Percentiles rank a stretch among this genome's conserved stretches.
phyloP scores from a whole-genome alignment of 495 filamentous ascomycete genomes.

The Penicillium lagena region DNA sequence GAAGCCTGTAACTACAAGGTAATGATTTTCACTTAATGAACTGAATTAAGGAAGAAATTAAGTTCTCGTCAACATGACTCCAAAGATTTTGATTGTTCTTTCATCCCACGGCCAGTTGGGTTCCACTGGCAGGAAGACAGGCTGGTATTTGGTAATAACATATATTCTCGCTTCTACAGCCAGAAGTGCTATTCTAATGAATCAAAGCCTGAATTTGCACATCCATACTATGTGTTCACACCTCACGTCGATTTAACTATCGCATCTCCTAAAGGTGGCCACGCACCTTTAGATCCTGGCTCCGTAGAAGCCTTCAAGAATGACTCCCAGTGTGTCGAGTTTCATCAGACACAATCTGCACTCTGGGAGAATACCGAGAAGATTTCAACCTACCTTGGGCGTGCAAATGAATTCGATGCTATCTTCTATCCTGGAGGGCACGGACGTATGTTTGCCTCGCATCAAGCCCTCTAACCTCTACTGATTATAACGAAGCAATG shows the following conservation, averaged over 20 bases:
- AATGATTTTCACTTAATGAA: no score
- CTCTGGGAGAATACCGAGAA: conserved; percentile 52
- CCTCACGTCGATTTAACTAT: conserved; percentile 41
- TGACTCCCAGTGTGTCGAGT: conserved; percentile 39
- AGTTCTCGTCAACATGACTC: conserved; percentile 11
- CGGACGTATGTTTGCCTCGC: conserved; percentile 42
- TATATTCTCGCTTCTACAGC: neutral
- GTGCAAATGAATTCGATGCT: conserved; percentile 49
- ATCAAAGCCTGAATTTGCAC: conserved; percentile 53
- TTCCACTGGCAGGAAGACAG: conserved; percentile 46
- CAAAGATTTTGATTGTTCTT: conserved; percentile 60
- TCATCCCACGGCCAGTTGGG: conserved; percentile 52
- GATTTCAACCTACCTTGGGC: conserved; percentile 27
- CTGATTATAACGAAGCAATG: no score
- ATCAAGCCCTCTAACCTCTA: neutral
- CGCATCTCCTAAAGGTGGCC: conserved; percentile 54
- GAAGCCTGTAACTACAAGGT: no score
- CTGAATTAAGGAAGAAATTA: no score
- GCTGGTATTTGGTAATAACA: conserved; percentile 54
- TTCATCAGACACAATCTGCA: conserved; percentile 35
- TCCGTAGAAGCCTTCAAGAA: conserved; percentile 48
- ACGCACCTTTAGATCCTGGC: conserved; percentile 51
- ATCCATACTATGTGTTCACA: conserved; percentile 50
- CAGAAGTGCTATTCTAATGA: neutral
- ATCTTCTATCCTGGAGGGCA: conserved; percentile 64